Conservation (phyloP, 2,329 filamentous ascomycete genomes). For the Aspergillus oerlinghausenensis region DNA sequence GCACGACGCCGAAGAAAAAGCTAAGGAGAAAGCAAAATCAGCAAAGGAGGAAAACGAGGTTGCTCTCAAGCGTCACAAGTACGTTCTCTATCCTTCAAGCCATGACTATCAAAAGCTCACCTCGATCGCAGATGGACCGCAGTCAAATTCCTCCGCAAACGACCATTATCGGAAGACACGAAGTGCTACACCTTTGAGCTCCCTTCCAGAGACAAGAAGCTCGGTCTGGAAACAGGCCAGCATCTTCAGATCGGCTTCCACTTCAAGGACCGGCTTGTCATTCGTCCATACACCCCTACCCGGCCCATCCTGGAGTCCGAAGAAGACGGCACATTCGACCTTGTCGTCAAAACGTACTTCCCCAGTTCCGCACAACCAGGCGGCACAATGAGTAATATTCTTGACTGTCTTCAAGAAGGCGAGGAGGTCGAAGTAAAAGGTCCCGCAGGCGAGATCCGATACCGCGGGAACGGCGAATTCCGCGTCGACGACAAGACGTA, state of each 20-base stretch:
- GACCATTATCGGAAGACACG: constrained; percentile 40
- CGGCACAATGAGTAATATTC: constrained; percentile 51
- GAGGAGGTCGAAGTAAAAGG: constrained; percentile 51
- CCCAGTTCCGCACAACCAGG: constrained; percentile 46
- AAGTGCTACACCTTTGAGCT: constrained; percentile 10
- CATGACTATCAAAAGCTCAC: background rate
- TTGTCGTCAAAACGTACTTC: constrained; percentile 51
- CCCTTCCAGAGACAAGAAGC: constrained; percentile 34
- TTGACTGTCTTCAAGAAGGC: constrained; percentile 47
- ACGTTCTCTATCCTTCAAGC: background rate
- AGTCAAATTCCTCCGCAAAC: constrained; percentile 40
- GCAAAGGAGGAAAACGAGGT: constrained; percentile 31
- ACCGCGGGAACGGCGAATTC: constrained; percentile 46
- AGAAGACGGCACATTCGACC: constrained; percentile 45
- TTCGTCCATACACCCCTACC: constrained; percentile 50
- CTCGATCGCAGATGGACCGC: constrained; percentile 40
- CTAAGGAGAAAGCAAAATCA: constrained; percentile 37
- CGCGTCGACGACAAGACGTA: constrained; percentile 39
- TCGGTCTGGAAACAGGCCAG: constrained; percentile 50
- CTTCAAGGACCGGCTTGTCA: constrained; percentile 47
- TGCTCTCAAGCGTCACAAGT: constrained; percentile 35
- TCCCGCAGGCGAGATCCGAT: constrained; percentile 49
- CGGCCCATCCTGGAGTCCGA: constrained; percentile 40
- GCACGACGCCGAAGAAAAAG: constrained; percentile 38
- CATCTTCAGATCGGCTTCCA: constrained; percentile 53